Evolutionary conservation across 225 moss, liverwort and hornwort species (phyloP).

Genomic region (Pleurozium schreberi): DNA sequence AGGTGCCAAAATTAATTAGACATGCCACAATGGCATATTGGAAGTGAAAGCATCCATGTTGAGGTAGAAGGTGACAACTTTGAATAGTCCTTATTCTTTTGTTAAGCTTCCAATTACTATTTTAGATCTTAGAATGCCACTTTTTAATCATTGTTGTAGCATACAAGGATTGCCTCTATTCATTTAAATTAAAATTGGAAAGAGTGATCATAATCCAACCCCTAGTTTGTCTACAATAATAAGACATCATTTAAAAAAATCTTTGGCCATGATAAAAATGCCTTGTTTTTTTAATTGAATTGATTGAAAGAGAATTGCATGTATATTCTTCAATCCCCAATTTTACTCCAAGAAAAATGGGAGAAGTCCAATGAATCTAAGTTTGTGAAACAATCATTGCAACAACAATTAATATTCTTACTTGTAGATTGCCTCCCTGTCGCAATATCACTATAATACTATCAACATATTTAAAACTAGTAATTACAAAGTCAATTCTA

Average conservation of each 20-base stretch:
- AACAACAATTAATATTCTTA: rapidly evolving
- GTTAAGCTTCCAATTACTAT: no score
- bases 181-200: no score
- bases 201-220: not conserved
- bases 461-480: not conserved
- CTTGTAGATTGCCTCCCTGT: not conserved
- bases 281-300: no score
- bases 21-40: not conserved
- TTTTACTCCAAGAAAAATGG: not conserved
- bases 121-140: not conserved
- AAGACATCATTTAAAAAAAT: no score
- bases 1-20: not conserved
- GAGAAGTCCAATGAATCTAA: rapidly evolving
- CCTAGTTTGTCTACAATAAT: not conserved
- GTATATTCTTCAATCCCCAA: not conserved
- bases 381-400: not conserved
- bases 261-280: not conserved
- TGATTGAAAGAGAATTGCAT: not conserved
- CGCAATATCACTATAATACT: no score
- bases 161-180: not conserved
- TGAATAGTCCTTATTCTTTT: not conserved
- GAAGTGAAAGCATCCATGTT: not conserved
- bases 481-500: not conserved
- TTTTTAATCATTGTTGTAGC: rapidly evolving
- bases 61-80: not conserved